phyloP scores from a whole-genome alignment of 2,329 filamentous ascomycete species.

The Triangularia setosa region DNA sequence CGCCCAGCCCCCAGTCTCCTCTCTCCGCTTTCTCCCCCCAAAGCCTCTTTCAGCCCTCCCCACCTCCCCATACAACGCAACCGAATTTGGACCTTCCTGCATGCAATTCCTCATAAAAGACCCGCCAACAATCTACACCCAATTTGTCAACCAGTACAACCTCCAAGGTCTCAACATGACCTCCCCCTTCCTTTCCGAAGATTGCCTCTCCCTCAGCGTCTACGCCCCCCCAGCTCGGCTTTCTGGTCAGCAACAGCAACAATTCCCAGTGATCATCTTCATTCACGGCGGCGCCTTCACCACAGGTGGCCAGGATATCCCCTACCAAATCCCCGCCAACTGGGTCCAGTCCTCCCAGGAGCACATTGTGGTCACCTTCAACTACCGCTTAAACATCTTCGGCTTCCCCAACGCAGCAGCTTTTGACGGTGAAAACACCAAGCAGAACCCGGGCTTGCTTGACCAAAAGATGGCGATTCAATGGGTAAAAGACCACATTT shows the following conservation, averaged over 20 bases:
- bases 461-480: constrained; percentile 52
- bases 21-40: constrained; percentile 28
- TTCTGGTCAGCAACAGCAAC: background rate
- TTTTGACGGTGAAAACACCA: constrained; percentile 10
- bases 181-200: constrained; percentile 21
- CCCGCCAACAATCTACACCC: constrained; percentile 15
- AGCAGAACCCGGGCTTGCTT: constrained; percentile 46
- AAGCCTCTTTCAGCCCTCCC: constrained; percentile 14
- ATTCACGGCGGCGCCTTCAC: constrained; percentile 30
- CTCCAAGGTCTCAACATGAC: constrained; percentile 23
- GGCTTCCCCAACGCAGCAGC: constrained; percentile 32
- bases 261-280: constrained; percentile 26
- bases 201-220: constrained; percentile 26
- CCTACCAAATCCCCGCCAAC: constrained; percentile 27
- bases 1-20: constrained; percentile 27
- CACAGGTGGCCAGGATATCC: constrained; percentile 28
- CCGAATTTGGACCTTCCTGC: constrained; percentile 22
- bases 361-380: constrained; percentile 32
- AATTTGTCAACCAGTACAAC: constrained; percentile 26
- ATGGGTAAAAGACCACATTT: constrained; percentile 49
- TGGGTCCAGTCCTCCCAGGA: constrained; percentile 30
- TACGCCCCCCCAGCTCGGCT: constrained; percentile 20
- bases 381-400: constrained; percentile 32
- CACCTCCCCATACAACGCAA: constrained; percentile 19
- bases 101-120: constrained; percentile 20